Base-by-base conservation (phyloP, 768 basidiomycete genomes). In the Pulveroboletus frians region DNA sequence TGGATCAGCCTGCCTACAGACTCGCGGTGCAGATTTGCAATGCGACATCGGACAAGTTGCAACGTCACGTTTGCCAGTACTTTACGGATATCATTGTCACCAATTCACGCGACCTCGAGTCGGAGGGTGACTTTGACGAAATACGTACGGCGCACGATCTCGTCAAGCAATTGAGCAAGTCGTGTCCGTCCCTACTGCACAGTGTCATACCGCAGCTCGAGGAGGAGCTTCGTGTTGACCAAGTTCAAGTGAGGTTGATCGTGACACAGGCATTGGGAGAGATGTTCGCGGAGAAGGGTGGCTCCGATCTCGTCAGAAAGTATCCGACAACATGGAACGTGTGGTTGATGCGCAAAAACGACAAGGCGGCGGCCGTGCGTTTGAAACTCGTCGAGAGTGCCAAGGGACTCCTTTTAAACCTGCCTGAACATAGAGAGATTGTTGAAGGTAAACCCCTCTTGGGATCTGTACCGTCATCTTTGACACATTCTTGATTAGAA, bases 121-220 rank as follows among this genome's bases (percentile, higher is more conserved):
- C 62, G 9, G 73, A 72, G 5, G 76, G 83, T 10, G 79, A 85
- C 49, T 76, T 77, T 50, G 75, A 78, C 30, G 82, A 90, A 50
- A 82, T 92, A 43, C 77, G 81, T 52, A 76, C 74, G 4, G 85
- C 91, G 3, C 95, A 97, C 67, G 78, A 82, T 31, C 86, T 96
- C 55, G 84, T 98, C 69, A 85, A 88, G 60, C 82, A 81, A 15
- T 76, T 98, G 5, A 82, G 88, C 63, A 79, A 79, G 20, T 79
- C 85, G 23, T 92, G 86, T 65, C 92, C 95, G 0, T 72, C 79
- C 8, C 73, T 97, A 13, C 73, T 98, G 2, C 83, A 89, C 61
- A 92, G 88, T 64, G 92, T 97, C 41, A 84, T 98, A 21, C 94
- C 95, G 0, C 88, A 92, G 49, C 79, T 98, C 15, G 93, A 95